Base-by-base conservation (phyloP, 164 flowering plant species). In the Tetrastigma voinierianum region DNA sequence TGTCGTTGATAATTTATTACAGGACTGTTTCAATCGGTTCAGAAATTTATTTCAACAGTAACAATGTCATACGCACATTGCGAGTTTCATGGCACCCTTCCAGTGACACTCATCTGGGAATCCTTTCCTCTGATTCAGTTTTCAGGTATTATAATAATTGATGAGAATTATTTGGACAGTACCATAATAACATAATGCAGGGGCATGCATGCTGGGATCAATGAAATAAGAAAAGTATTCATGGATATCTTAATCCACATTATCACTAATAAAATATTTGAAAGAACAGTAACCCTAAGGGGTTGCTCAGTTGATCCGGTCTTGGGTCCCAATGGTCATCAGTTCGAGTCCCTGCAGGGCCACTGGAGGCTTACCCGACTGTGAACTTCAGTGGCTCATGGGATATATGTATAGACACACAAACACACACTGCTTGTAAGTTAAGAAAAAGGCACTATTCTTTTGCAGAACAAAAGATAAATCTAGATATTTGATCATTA, bases 61-160 rank as follows among this genome's bases (percentile, higher is more conserved):
- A 71, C 68, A 86, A 68, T 72, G 80, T 62, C 15, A 77, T 88
- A 46, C 87, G 80, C 56, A 60, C 71, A 14, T 74, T 90, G 20
- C 87, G 86, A 81, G 80, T 67, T 65, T 76, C 67, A 53, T 91
- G 97, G 98, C 97, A 93, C 73, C 96, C 98, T 65, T 76, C 71
- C 55, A 85, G 95, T 70, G 89, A 90, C 66, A 84, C 84, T 32
- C 97, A 94, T 79, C 40, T 94, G 53, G 98, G 95, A 54, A 66
- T 94, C 56, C 92, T 91, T 64, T 90, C 98, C 62, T 90, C 95
- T 49, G 98, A 94, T 82, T 87, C 93, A 53, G 90, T 94, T 73
- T 91, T 94, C 86, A 90, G 98, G 98, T 93, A 78, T 23, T 12
- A 51, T 11, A 21, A 47, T 43, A 18, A 43, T 32, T n/a, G 54